A percentile compares a stretch with the other conserved stretches of the same genome.
Evolutionary conservation across 768 basidiomycete species (phyloP).

Genomic region (Boletus fagicola): DNA sequence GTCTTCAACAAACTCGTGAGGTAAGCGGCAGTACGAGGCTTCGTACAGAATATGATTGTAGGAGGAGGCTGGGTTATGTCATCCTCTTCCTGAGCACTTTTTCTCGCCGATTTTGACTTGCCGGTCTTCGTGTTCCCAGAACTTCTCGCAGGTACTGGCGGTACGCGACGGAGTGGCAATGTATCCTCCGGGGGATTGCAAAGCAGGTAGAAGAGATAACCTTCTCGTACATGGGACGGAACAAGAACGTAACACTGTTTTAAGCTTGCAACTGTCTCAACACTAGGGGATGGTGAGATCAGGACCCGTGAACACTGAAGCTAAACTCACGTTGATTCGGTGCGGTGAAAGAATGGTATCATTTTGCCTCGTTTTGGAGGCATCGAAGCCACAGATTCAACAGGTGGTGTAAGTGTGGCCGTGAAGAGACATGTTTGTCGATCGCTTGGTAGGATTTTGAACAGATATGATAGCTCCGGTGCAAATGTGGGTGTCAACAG

Average conservation of each 20-base stretch:
- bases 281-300: slow-evolving; percentile 41
- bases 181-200: slow-evolving; percentile 85
- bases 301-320: not conserved
- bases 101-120: slow-evolving; percentile 35
- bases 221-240: slow-evolving; percentile 91
- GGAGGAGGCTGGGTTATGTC: slow-evolving; percentile 79
- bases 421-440: slow-evolving; percentile 98
- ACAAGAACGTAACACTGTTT: slow-evolving; percentile 90
- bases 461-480: slow-evolving; percentile 76
- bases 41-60: slow-evolving; percentile 92
- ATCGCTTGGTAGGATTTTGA: slow-evolving; percentile 71
- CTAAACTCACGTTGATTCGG: slow-evolving; percentile 62
- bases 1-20: slow-evolving; percentile 76
- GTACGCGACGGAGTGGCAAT: slow-evolving; percentile 59
- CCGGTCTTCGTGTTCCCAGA: slow-evolving; percentile 28
- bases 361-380: slow-evolving; percentile 79
- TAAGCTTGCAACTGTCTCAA: slow-evolving; percentile 86
- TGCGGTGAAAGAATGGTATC: slow-evolving; percentile 82
- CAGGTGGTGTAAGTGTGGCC: slow-evolving; percentile 86
- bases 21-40: slow-evolving; percentile 87
- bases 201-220: slow-evolving; percentile 86
- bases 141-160: slow-evolving; percentile 44
- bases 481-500: slow-evolving; percentile 88
- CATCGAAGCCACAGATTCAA: slow-evolving; percentile 72
- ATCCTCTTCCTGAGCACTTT: slow-evolving; percentile 39